These are phyloP conservation scores for Aspergillus affinis DNA, from an alignment of 495 filamentous ascomycete genomes.

Conservation along the genomic window DNA sequence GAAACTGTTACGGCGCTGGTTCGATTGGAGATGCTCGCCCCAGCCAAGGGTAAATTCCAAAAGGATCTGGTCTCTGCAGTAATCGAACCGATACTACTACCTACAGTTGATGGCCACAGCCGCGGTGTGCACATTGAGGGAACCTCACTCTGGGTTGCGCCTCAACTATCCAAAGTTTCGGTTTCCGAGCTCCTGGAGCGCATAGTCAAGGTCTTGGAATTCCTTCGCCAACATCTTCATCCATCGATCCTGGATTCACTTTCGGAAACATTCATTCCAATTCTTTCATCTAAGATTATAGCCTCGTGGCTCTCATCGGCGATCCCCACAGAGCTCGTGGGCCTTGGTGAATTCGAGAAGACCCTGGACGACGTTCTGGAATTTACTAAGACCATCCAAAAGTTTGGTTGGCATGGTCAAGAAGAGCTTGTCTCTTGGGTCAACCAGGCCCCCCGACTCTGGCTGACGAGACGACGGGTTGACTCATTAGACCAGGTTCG, in stretches of 20 bases:
- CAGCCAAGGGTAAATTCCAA: conserved; percentile 36
- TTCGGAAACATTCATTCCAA: conserved; percentile 65
- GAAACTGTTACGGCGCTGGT: conserved; percentile 36
- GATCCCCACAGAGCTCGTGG: conserved; percentile 70
- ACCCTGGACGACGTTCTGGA: conserved; percentile 57
- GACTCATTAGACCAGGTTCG: conserved; percentile 71
- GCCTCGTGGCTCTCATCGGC: conserved; percentile 70
- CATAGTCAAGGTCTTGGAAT: conserved; percentile 60
- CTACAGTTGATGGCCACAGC: conserved; percentile 26
- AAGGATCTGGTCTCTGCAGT: conserved; percentile 32
- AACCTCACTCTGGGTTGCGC: conserved; percentile 32
- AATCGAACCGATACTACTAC: conserved; percentile 36
- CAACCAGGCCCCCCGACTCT: conserved; percentile 71
- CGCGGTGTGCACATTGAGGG: conserved; percentile 30
- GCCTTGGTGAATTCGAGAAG: conserved; percentile 66
- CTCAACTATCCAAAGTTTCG: conserved; percentile 26
- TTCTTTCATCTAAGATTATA: conserved; percentile 63
- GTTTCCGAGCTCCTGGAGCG: conserved; percentile 41
- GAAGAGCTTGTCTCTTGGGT: conserved; percentile 77
- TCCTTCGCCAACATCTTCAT: conserved; percentile 66
- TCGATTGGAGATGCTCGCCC: conserved; percentile 33
- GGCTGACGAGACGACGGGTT: conserved; percentile 83
- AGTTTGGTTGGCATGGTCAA: conserved; percentile 65
- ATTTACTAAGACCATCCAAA: conserved; percentile 63
- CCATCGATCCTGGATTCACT: conserved; percentile 58